Evolutionary conservation across 345 rosid genomes (phyloP).

Genomic region (Eucalyptus pauciflora): DNA sequence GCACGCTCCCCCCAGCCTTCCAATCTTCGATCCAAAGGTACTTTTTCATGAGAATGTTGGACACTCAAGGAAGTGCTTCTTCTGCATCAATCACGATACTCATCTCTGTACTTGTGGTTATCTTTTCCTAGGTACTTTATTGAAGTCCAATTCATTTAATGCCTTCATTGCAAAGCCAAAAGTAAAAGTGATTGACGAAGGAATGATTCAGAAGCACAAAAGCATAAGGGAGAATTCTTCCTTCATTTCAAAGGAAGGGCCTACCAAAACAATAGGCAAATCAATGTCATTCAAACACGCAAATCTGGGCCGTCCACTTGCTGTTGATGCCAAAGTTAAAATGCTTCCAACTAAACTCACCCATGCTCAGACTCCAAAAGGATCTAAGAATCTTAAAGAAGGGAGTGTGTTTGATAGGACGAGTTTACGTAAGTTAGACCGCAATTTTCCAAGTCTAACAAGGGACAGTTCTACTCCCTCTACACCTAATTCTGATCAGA

Average conservation of each 20-base stretch:
- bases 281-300: conserved; percentile 58
- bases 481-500: conserved; percentile 41
- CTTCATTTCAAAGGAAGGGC: conserved; percentile 42
- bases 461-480: conserved; percentile 19
- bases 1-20: conserved; percentile 28
- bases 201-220: conserved; percentile 44
- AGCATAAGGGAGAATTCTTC: conserved; percentile 27
- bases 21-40: conserved; percentile 51
- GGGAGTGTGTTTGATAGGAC: conserved; percentile 31
- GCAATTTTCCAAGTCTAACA: conserved; percentile 4
- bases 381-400: conserved; percentile 45
- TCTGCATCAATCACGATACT: background rate
- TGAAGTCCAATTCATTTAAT: conserved; percentile 75
- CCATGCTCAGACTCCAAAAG: conserved; percentile 45
- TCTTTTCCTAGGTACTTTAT: conserved; percentile 41
- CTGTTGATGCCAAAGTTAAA: conserved; percentile 50
- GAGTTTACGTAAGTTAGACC: conserved; percentile 23
- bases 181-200: conserved; percentile 59
- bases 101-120: background rate
- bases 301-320: conserved; percentile 28
- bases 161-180: conserved; percentile 41
- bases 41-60: background rate
- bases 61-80: background rate
- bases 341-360: conserved; percentile 31
- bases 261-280: conserved; percentile 43